phyloP scores from a whole-genome alignment of 2,329 filamentous ascomycete genomes.

The Xylaria digitata region DNA sequence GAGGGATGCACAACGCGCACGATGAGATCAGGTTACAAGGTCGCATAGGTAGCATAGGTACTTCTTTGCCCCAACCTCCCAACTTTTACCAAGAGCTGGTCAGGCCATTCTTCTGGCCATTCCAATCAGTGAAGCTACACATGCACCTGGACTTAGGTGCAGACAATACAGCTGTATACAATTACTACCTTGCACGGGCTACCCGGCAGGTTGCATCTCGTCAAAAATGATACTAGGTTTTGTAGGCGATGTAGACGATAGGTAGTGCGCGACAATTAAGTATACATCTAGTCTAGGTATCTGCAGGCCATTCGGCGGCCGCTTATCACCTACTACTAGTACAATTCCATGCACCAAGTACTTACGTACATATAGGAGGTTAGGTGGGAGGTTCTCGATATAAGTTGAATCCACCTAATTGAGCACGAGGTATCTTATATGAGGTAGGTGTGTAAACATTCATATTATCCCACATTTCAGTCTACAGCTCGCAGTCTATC shows the following conservation, averaged over 20 bases:
- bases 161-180: conserved; percentile 1
- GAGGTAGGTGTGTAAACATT: background rate
- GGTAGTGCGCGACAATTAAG: background rate
- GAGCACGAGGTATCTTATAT: too few relatives aligned
- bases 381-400: background rate
- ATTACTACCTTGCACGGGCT: conserved; percentile 16
- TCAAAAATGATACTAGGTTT: background rate
- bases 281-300: background rate
- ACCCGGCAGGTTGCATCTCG: conserved; percentile 24
- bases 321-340: too few relatives aligned
- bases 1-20: background rate
- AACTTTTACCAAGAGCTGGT: conserved; percentile 19
- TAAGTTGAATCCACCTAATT: background rate
- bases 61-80: conserved; percentile 19
- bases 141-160: background rate
- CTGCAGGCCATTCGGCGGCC: background rate
- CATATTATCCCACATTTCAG: background rate
- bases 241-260: background rate
- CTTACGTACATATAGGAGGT: background rate
- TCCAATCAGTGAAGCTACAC: conserved; percentile 16
- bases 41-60: background rate
- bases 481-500: background rate
- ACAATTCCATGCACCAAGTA: background rate
- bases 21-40: background rate
- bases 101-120: conserved; percentile 28